Evolutionary conservation across 1,284 basidiomycete genomes (phyloP), one percentile per base, ranked within the genome.

Genomic region (Ustilago crameri): DNA sequence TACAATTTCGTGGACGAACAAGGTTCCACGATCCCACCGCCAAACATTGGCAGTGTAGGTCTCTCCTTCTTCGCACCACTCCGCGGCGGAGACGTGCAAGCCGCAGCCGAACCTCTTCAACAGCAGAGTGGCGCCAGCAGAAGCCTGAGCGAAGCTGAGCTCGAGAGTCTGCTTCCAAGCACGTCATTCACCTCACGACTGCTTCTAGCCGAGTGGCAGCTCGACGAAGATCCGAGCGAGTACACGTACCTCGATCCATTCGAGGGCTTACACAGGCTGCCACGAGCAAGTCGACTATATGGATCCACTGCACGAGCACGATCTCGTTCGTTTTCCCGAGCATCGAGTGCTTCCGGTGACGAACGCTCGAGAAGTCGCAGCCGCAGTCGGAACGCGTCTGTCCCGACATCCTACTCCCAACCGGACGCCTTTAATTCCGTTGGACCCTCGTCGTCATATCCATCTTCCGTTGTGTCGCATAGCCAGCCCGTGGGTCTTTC

Each of bases 141-240:
- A 4, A 40, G 23, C 7, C 34, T 67, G 22, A 27, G 40, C 10
- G 64, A 61, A 26, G 50, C 46, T 7, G 64, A 64, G 9, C 51
- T 70, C 18, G 66, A 70, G 23, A 27, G 37, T 7, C 48, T 71
- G 3, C 42, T 71, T 40, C 68, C 68, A 15, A 61, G 58, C 40
- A 67, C 63, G 8, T 62, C 63, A 5, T 56, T 63, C n/a, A 72
- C 69, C 3, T 59, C 69, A 9, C 69, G 69, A 9, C 35, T 72
- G 41, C 50, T 72, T 4, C 43, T 72, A 14, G 49, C 59, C 20
- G 69, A 72, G 32, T 72, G 69, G 69, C 63, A 63, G 32, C 45
- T 72, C 3, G 63, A 63, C 18, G 63, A 72, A 32, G 59, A 62
- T 38, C 52, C 63, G 3, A 48, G 45, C 3, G 57, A 53, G 12